Percentiles rank a stretch among this genome's conserved stretches.
phyloP scores from a whole-genome alignment of 768 basidiomycete species.

The Pleurotus djamor region DNA sequence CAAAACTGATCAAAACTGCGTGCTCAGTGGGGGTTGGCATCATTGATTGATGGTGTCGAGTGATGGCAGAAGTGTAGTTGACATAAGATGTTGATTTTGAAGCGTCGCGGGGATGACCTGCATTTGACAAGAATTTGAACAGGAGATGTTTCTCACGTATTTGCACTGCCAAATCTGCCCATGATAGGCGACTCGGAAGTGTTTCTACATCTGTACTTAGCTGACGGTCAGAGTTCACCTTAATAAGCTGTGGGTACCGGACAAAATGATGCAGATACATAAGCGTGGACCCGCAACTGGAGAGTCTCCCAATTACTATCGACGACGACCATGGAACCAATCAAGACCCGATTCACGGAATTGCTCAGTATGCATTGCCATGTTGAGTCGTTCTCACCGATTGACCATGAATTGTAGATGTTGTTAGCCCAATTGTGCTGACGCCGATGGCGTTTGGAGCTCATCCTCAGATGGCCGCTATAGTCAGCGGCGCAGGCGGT shows the following conservation, averaged over 20 bases:
- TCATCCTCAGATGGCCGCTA: constrained; percentile 27
- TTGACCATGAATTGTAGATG: constrained; percentile 23
- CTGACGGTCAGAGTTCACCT: neutral
- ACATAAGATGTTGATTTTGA: too few relatives aligned
- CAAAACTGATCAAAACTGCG: too few relatives aligned
- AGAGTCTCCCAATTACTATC: too few relatives aligned
- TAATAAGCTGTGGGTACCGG: neutral
- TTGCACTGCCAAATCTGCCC: too few relatives aligned
- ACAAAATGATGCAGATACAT: neutral
- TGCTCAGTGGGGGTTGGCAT: too few relatives aligned
- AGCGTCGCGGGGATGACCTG: too few relatives aligned
- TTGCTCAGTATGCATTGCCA: neutral
- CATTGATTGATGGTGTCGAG: too few relatives aligned
- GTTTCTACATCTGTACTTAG: too few relatives aligned
- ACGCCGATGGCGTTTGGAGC: constrained; percentile 54
- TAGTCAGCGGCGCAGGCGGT: constrained; percentile 49
- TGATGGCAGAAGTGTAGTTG: too few relatives aligned
- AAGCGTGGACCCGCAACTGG: neutral
- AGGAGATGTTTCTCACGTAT: too few relatives aligned
- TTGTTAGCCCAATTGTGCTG: constrained; percentile 47
- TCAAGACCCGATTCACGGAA: constrained; percentile 2
- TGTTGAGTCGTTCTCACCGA: neutral
- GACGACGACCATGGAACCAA: neutral
- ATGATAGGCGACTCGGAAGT: too few relatives aligned
- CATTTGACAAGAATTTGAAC: too few relatives aligned